These are phyloP conservation scores for Trichoderma arundinaceum DNA, from an alignment of 2,329 filamentous ascomycete genomes.

Conservation along the genomic window DNA sequence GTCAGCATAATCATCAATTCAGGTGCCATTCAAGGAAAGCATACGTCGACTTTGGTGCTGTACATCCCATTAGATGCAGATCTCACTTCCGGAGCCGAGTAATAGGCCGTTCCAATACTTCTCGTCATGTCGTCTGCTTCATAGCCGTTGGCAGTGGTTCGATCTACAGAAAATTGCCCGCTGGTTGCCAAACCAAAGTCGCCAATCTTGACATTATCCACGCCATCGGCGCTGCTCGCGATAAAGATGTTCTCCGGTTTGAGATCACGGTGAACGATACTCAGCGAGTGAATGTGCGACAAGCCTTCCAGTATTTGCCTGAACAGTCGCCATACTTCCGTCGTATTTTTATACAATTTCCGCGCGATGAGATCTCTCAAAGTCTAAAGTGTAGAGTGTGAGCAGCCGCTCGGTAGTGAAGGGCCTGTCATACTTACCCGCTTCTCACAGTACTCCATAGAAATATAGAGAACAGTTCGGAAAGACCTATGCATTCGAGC, in stretches of 20 bases:
- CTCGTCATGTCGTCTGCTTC: slow-evolving; percentile 70
- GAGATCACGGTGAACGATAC: slow-evolving; percentile 93
- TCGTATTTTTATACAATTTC: slow-evolving; percentile 72
- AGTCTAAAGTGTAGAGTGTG: slow-evolving; percentile 55
- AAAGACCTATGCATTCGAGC: slow-evolving; percentile 57
- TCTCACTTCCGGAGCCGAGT: slow-evolving; percentile 90
- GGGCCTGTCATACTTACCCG: slow-evolving; percentile 57
- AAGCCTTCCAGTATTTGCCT: slow-evolving; percentile 90
- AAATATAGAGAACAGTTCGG: slow-evolving; percentile 86
- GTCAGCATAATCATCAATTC: slow-evolving; percentile 1
- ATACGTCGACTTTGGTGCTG: slow-evolving; percentile 87
- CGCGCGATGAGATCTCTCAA: slow-evolving; percentile 84
- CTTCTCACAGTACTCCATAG: slow-evolving; percentile 98
- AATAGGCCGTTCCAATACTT: slow-evolving; percentile 80
- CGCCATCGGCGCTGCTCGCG: slow-evolving; percentile 67
- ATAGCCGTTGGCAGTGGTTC: slow-evolving; percentile 45
- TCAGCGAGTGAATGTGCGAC: slow-evolving; percentile 84
- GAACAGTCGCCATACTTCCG: slow-evolving; percentile 88
- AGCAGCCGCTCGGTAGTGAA: slow-evolving; percentile 20
- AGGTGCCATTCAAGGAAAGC: slow-evolving; percentile 40
- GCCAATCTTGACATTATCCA: slow-evolving; percentile 91
- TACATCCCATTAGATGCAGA: slow-evolving; percentile 78
- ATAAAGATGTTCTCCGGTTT: slow-evolving; percentile 99
- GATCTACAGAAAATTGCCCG: slow-evolving; percentile 74
- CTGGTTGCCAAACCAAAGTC: slow-evolving; percentile 95